Conservation (phyloP, 1,284 basidiomycete genomes). For the Ganoderma leucocontextum region DNA sequence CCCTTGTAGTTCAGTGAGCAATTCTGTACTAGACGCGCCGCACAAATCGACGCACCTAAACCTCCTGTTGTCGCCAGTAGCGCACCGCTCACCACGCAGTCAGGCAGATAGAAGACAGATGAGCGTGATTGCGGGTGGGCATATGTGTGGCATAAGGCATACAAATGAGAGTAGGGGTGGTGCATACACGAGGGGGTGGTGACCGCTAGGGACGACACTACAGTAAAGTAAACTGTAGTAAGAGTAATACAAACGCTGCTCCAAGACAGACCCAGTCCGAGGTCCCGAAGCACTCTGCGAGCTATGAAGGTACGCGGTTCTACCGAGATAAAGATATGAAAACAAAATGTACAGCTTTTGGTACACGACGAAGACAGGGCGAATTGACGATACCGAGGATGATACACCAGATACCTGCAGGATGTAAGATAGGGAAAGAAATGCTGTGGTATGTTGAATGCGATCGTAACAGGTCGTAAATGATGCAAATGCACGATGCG, state of each 20-base stretch:
- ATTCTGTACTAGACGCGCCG: too few species aligned
- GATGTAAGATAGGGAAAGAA: neutral
- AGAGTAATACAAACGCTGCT: constrained; percentile 12
- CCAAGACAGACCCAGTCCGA: constrained; percentile 20
- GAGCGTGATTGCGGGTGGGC: constrained; percentile 13
- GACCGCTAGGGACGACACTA: constrained; percentile 20
- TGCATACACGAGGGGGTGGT: constrained; percentile 19
- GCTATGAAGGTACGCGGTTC: constrained; percentile 39
- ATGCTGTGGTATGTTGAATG: constrained; percentile 16
- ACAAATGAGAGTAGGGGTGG: constrained; percentile 13
- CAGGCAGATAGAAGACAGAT: neutral
- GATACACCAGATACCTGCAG: constrained; percentile 25
- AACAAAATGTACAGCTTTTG: constrained; percentile 24
- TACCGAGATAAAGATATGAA: constrained; percentile 46
- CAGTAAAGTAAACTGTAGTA: neutral
- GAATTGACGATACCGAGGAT: constrained; percentile 8
- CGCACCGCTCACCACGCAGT: neutral
- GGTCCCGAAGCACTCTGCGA: constrained; percentile 6
- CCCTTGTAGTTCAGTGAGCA: neutral
- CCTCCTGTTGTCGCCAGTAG: too few species aligned
- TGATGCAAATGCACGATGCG: constrained; percentile 25
- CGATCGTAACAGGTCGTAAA: constrained; percentile 8
- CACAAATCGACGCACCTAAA: too few species aligned
- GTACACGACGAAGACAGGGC: constrained; percentile 13
- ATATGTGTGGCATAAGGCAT: constrained; percentile 32